Evolutionary conservation across 805 yeast species (phyloP), one percentile per base, ranked within the genome.

Genomic region (Ogataea polymorpha): DNA sequence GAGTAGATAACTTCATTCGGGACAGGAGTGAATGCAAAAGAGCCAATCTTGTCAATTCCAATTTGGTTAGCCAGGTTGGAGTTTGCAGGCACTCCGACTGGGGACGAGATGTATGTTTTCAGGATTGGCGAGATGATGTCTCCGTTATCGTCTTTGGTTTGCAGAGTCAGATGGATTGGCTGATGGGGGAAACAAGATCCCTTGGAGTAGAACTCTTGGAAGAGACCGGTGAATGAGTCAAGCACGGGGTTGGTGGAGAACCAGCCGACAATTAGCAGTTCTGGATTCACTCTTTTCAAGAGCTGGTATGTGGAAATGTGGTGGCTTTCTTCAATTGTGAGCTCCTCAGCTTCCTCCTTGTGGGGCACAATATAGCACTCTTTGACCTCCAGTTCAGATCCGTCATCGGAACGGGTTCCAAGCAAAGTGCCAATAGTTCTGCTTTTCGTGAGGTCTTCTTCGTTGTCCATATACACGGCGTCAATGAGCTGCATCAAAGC

Each of bases 281-380:
- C 84, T 42, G 93, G 91, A 64, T 82, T 82, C 24, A 91, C 80
- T 58, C 78, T 79, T 67, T 81, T 83, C 66, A 84, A 78, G 56
- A 88, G 67, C 53, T 79, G 80, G 65, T 70, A 84, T 63, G 85
- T 75, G 24, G 80, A 68, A 58, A 77, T 75, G 71, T 86, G 88
- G 60, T 78, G 82, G 44, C 80, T 82, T 55, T 85, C 86, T 58
- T 82, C 90, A 46, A 88, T 80, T 44, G 82, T 75, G 47, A 88
- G 77, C 50, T 86, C 82, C 46, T 84, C 93, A 29, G 80, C 86
- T 36, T 74, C 74, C 59, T 85, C 95, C 36, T 68, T 70, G 56
- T 86, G 86, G 32, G 95, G 93, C 42, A 88, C 93, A 61, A 86
- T 74, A 63, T 82, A 88, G 14, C 88, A 84, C 48, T 79, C 85